A percentile compares a stretch with the other conserved stretches of the same genome.
Evolutionary conservation across 2,329 filamentous ascomycete genomes (phyloP).

Genomic region (Trichoderma atrobrunneum): DNA sequence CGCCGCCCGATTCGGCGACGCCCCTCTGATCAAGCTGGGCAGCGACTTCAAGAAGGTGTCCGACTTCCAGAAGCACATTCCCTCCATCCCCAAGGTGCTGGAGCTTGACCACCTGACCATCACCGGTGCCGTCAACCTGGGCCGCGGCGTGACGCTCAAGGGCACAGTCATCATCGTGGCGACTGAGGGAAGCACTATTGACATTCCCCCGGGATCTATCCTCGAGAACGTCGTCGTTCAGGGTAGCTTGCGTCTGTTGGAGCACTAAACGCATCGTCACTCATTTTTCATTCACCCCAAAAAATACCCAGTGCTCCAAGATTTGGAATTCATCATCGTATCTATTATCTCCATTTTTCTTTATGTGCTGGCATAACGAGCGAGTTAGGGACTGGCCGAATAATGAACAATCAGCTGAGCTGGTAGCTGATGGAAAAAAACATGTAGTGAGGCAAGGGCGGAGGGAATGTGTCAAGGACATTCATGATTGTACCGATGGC

Average conservation of each 20-base stretch:
- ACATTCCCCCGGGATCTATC: conserved; percentile 93
- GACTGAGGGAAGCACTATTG: conserved; percentile 95
- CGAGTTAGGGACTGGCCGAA: not conserved
- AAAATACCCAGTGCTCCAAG: conserved; percentile 15
- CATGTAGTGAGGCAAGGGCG: not conserved
- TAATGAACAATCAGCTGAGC: conserved; percentile 3
- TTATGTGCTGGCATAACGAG: conserved; percentile 12
- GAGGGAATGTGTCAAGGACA: not conserved
- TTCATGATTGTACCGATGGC: conserved; percentile 2
- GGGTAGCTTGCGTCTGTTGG: conserved; percentile 77
- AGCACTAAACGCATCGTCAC: conserved; percentile 49
- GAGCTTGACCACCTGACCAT: conserved; percentile 95
- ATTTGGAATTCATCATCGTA: conserved; percentile 15
- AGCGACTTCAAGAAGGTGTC: conserved; percentile 99
- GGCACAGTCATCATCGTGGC: conserved; percentile 99
- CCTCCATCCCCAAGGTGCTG: conserved; percentile 84
- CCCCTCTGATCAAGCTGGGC: conserved; percentile 97
- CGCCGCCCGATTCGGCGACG: conserved; percentile 91
- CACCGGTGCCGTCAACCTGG: conserved; percentile 94
- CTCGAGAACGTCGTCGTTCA: conserved; percentile 99
- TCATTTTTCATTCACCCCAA: conserved; percentile 4
- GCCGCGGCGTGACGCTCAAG: conserved; percentile 92
- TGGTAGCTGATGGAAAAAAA: conserved; percentile 5
- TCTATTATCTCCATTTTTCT: conserved; percentile 8
- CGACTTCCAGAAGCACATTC: conserved; percentile 85